Evolutionary conservation across 495 filamentous ascomycete species (phyloP), one percentile per base, ranked within the genome.

Genomic region (Pseudomonodictys pantanalensis): DNA sequence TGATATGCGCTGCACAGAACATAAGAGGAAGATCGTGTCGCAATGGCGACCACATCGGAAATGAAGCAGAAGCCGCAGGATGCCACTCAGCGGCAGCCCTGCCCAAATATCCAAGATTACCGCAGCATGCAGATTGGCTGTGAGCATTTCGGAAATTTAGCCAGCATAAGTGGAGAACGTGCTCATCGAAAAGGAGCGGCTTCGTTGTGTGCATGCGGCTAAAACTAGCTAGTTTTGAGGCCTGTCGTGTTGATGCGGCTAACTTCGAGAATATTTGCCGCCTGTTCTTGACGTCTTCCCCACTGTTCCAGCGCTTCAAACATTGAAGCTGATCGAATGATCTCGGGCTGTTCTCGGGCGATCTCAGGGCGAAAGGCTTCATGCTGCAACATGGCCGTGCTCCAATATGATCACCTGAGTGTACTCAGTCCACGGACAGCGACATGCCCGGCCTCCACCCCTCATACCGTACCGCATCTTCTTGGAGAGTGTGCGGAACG

Each of bases 371-470:
- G n/a, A n/a, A n/a, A n/a, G n/a, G 32, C 32, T 38, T 38, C 9
- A 8, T 38, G 9, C 32, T 38, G 32, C 32, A 38, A n/a, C n/a
- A n/a, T n/a, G 32, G 32, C 8, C 32, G 32, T 38, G 8, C 9
- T 38, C 9, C 32, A 32, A 42, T 60, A 23, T 41, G 22, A 10
- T 47, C 45, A 15, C 18, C 2, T 22, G 32, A 24, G 28, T 41
- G 10, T 6, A 29, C 35, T 64, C 41, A 65, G n/a, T 58, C 61
- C 24, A 28, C 41, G 45, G 59, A 55, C 50, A 67, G 26, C 6
- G 64, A 62, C 42, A 48, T 51, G 29, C 64, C 64, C n/a, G 64
- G 64, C 18, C 59, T 46, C 64, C 64, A 67, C n/a, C 38, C 43
- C 43, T 55, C 49, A 17, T 67, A 67, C 12, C 64, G 53, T 38